phyloP scores from a whole-genome alignment of 257 asterid genomes.

The Solanum chilense region DNA sequence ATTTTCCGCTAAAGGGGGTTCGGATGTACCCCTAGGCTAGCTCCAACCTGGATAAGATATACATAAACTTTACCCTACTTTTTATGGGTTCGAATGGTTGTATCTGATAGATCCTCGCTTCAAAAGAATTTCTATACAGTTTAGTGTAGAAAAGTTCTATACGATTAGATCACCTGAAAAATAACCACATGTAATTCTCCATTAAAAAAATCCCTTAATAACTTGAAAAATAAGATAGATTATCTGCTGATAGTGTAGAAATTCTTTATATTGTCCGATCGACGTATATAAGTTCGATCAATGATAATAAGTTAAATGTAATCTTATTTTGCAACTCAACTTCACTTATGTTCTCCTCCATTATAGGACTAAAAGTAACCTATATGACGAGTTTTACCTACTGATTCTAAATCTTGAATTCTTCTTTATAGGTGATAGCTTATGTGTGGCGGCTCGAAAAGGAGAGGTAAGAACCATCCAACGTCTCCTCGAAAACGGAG shows the following conservation, averaged over 20 bases:
- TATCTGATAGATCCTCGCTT: accelerated
- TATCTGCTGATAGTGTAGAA: not conserved
- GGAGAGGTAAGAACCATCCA: conserved; percentile 57
- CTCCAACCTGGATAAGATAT: not conserved
- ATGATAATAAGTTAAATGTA: not conserved
- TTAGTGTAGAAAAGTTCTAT: not conserved
- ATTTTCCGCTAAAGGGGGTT: too few species aligned
- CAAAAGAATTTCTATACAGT: not conserved
- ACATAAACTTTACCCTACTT: not conserved
- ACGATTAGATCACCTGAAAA: not conserved
- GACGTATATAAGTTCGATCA: not conserved
- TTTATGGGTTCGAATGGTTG: not conserved
- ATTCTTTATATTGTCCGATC: accelerated
- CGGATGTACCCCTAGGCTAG: too few species aligned
- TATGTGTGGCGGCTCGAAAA: conserved; percentile 51
- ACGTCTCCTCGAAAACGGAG: conserved; percentile 53
- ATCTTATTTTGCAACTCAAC: not conserved
- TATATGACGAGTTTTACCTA: not conserved
- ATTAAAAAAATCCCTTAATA: not conserved
- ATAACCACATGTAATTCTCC: not conserved
- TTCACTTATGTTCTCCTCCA: not conserved
- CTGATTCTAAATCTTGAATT: not conserved
- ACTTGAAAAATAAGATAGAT: not conserved
- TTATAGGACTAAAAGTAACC: not conserved
- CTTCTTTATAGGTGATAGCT: conserved; percentile 14